phyloP scores from a whole-genome alignment of 192 early-diverging fungal genomes.

The Haplosporangium gracile region DNA sequence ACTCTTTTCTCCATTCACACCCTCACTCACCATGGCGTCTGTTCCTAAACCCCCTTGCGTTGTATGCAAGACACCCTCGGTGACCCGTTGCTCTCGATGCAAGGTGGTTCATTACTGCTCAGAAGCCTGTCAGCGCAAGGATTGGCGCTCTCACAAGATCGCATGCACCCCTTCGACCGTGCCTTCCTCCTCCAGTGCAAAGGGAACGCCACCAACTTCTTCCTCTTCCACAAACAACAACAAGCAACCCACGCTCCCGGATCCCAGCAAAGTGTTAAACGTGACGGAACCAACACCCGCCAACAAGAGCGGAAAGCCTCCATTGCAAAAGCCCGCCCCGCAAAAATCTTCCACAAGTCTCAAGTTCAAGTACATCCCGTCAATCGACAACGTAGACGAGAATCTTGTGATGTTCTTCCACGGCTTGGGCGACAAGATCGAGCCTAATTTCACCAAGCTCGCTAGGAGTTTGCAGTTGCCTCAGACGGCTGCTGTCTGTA shows the following conservation, averaged over 20 bases:
- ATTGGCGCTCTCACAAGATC: conserved; percentile 50
- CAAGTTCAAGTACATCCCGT: conserved; percentile 60
- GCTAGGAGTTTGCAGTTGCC: conserved; percentile 73
- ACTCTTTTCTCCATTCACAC: neutral
- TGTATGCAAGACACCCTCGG: conserved; percentile 43
- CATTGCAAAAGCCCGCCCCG: conserved; percentile 16
- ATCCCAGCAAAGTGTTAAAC: conserved; percentile 29
- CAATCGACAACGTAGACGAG: conserved; percentile 65
- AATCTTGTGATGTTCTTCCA: conserved; percentile 82
- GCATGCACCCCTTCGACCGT: conserved; percentile 37
- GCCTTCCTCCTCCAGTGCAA: neutral
- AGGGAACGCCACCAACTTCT: neutral
- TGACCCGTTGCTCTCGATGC: conserved; percentile 48
- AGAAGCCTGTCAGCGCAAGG: conserved; percentile 39
- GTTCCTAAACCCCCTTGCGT: conserved; percentile 33
- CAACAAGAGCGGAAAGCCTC: neutral
- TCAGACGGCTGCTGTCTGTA: conserved; percentile 74
- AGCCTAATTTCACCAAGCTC: conserved; percentile 70
- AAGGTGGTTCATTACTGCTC: conserved; percentile 52
- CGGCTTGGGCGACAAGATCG: conserved; percentile 77
- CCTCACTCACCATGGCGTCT: neutral
- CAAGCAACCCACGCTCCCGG: conserved; percentile 15
- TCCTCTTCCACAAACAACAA: neutral
- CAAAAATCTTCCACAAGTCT: conserved; percentile 30
- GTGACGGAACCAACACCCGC: neutral